Base-by-base conservation (phyloP, 225 moss, liverwort and hornwort species). In the Pseudisothecium myosuroides region DNA sequence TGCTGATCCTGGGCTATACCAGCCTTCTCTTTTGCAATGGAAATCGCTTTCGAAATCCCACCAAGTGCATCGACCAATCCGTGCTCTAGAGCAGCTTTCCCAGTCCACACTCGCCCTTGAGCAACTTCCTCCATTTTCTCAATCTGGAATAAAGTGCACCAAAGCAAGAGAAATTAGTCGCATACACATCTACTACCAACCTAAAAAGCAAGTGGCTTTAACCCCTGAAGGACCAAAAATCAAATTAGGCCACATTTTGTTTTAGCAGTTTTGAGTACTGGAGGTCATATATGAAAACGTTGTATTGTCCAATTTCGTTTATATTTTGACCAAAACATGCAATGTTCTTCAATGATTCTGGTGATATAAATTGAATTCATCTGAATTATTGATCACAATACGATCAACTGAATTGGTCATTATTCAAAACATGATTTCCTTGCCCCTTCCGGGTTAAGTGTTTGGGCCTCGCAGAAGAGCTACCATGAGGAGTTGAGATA, bases 51-150 rank as follows among this genome's bases (percentile, higher is more conserved):
- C 80, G 94, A 92, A 81, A 97, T 95, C 37, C 98, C 98, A 91
- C 98, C 98, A 47, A 99, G 80, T 39, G 95, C 87, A 90, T 99
- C 97, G 80, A 99, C 93, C 77, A 99, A 87, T 79, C 98, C 98
- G 90, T 92, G 94, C 66, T 92, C 83, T 86, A 90, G 50, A 56
- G 98, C 98, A 92, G 98, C 94, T 92, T 96, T 96, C 83, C 98
- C 98, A 41, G 97, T 99, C 98, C 98, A 99, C 22, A 99, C 98
- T 89, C 97, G 98, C 85, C 98, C 98, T 96, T 99, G 98, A 83
- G 98, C 98, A 75, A 97, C 95, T 64, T 96, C 93, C 89, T 99
- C 98, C 97, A 99, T 95, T 91, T 95, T 93, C 83, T 95, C 98
- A 69, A 94, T 92, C 97, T 98, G 86, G 20, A 79, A 73, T 54